A percentile compares a stretch with the other conserved stretches of the same genome.
phyloP scores from a whole-genome alignment of 345 rosid genomes.

The Eucalyptus paniculata region DNA sequence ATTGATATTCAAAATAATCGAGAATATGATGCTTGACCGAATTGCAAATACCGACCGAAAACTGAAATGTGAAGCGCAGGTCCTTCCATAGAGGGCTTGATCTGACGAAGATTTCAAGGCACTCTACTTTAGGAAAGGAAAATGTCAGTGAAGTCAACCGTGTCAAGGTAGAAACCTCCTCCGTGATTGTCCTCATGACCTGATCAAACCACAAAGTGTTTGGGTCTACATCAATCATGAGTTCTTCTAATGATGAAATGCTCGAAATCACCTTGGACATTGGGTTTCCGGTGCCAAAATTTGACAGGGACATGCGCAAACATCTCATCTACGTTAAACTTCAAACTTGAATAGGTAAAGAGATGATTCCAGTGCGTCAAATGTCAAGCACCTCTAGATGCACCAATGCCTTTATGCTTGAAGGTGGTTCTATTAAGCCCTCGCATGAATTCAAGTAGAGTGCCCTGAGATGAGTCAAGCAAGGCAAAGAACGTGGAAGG shows the following conservation, averaged over 20 bases:
- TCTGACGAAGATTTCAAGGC: neutral
- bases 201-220: neutral
- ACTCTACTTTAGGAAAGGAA: neutral
- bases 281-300: neutral
- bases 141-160: neutral
- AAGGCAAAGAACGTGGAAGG: conserved; percentile 1
- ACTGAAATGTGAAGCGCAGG: neutral
- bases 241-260: neutral
- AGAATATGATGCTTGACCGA: neutral
- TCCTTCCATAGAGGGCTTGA: neutral
- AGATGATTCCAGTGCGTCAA: neutral
- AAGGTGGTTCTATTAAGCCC: neutral
- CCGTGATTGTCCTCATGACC: neutral
- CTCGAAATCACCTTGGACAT: neutral
- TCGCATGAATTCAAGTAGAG: conserved; percentile 5
- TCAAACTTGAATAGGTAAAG: neutral
- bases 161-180: neutral
- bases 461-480: neutral
- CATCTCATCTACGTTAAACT: neutral
- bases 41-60: neutral
- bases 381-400: conserved; percentile 5
- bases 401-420: neutral
- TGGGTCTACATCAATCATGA: neutral
- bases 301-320: neutral
- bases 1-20: neutral